These are phyloP conservation scores for Blastobotrys americana DNA, from an alignment of 805 yeast genomes.

Conservation along the genomic window DNA sequence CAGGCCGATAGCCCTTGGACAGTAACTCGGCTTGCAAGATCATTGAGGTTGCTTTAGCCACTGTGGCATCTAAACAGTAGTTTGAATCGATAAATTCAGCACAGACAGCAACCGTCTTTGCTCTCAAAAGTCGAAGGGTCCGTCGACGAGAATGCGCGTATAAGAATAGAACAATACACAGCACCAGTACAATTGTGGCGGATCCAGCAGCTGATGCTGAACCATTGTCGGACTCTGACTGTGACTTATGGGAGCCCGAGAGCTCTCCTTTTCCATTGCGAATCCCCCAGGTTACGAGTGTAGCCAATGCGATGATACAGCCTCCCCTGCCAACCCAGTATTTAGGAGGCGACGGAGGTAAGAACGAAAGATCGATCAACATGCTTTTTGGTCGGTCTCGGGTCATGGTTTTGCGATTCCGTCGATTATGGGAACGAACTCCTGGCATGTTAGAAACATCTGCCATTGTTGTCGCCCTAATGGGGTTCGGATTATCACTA, in stretches of 20 bases:
- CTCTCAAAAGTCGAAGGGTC: slow-evolving; percentile 25
- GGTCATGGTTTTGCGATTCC: no score
- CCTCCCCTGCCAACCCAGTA: slow-evolving; percentile 33
- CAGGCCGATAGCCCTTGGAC: slow-evolving; percentile 22
- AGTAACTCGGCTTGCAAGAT: slow-evolving; percentile 29
- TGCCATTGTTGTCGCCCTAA: neutral
- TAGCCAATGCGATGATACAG: slow-evolving; percentile 28
- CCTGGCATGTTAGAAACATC: no score
- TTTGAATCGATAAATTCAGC: slow-evolving; percentile 20
- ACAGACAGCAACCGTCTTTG: slow-evolving; percentile 24
- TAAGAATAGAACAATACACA: slow-evolving; percentile 25
- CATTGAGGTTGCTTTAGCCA: slow-evolving; percentile 21
- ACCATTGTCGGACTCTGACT: neutral
- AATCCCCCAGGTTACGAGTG: slow-evolving; percentile 27
- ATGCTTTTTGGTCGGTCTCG: no score
- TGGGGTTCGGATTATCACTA: slow-evolving; percentile 10
- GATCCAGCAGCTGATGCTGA: slow-evolving; percentile 9
- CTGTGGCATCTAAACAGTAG: slow-evolving; percentile 26
- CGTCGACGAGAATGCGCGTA: slow-evolving; percentile 31
- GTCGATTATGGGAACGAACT: neutral
- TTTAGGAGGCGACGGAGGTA: slow-evolving; percentile 3
- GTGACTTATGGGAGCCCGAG: slow-evolving; percentile 1
- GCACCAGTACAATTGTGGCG: slow-evolving; percentile 21
- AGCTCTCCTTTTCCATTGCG: slow-evolving; percentile 5
- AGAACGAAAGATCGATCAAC: neutral